phyloP scores from a whole-genome alignment of 352 stramenopile genomes.

The Phytophthora idaei region DNA sequence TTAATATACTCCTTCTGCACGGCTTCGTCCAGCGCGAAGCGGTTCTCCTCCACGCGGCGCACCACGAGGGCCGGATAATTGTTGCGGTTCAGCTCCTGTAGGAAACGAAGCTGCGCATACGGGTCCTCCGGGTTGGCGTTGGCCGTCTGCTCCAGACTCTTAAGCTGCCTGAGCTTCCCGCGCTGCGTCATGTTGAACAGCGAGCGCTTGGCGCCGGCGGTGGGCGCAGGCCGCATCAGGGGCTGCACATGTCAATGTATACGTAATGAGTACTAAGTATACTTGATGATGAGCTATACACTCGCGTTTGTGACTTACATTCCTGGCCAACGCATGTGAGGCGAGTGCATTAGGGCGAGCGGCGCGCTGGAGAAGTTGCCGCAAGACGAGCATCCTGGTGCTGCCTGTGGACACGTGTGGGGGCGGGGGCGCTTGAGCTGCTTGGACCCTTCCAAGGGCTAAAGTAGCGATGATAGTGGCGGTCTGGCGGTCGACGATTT shows the following conservation, averaged over 20 bases:
- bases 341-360: constrained; percentile 1
- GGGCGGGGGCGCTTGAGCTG: not conserved
- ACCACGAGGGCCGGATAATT: constrained; percentile 86
- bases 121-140: constrained; percentile 78
- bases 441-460: not conserved
- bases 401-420: not conserved
- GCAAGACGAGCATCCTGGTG: constrained; percentile 51
- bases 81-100: constrained; percentile 89
- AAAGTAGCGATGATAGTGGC: not conserved
- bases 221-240: not conserved
- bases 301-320: constrained; percentile 18
- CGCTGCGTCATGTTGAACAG: constrained; percentile 85
- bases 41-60: constrained; percentile 83
- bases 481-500: not conserved
- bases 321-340: not conserved
- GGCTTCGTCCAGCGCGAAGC: constrained; percentile 81
- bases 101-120: constrained; percentile 78
- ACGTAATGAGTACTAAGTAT: not conserved
- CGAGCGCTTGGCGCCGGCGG: constrained; percentile 48
- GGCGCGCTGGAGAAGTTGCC: constrained; percentile 41
- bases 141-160: constrained; percentile 82
- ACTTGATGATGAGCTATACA: not conserved
- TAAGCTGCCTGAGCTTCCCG: constrained; percentile 81
- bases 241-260: constrained; percentile 9
- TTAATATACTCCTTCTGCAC: constrained; percentile 92